Evolutionary conservation across 331 rosid species (phyloP), one percentile per base, ranked within the genome.

Genomic region (Pyrus hybrid): DNA sequence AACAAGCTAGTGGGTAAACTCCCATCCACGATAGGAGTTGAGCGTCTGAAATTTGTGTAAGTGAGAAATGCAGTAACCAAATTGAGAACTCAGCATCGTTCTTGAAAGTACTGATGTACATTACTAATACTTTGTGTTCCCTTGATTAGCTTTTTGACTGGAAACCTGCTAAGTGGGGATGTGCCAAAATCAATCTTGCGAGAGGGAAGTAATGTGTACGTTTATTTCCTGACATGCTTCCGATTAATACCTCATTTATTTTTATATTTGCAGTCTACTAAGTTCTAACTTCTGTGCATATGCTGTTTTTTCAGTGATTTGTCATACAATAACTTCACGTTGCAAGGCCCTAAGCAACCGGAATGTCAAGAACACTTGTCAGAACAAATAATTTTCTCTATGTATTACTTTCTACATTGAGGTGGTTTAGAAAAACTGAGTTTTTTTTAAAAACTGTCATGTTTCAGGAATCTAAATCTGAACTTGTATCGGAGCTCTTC

Each of bases 291-390:
- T 26, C 57, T 51, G 56, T 16, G 56, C 2, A 17, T 51, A 1
- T 2, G 6, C 21, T 17, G 56, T 49, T 4, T 17, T 53, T 54
- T 35, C 35, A 72, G 76, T 33, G 76, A 57, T 72, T 43, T 72
- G 21, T 93, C 98, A 11, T 93, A 87, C 91, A 93, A 93, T 85
- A 91, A 91, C 87, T 79, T 93, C 76, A 78, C 86, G 2, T 83
- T 83, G 85, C 87, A 82, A 85, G 88, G 89, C 74, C 91, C 84
- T 67, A 85, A 68, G 60, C 77, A 77, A 63, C 53, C 70, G 47
- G 81, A 88, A 72, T 93, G 98, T 82, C 82, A 64, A 70, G 79
- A 82, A 21, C 22, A 86, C 80, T 28, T 80, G 98, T 93, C 41
- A 81, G 93, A 76, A 43, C 47, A 51, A 35, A 79, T 37, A 23